phyloP scores from a whole-genome alignment of 2,329 filamentous ascomycete genomes.

The Penicillium sp. region DNA sequence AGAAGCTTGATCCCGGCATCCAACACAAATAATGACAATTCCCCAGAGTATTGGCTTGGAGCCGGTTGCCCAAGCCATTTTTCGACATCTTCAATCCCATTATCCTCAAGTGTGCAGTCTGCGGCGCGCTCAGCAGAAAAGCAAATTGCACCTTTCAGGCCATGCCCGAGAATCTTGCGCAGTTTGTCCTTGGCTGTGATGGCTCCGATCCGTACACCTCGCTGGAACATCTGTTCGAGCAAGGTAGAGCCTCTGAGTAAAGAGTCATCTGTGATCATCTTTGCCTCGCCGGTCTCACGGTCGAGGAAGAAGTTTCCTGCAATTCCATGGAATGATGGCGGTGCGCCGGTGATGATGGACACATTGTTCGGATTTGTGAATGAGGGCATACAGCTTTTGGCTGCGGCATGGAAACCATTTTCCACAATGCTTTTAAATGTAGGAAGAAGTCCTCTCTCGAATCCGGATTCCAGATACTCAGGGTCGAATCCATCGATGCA shows the following conservation, averaged over 20 bases:
- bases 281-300: constrained; percentile 38
- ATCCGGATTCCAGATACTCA: constrained; percentile 39
- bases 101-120: constrained; percentile 31
- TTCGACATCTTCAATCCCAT: constrained; percentile 39
- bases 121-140: constrained; percentile 41
- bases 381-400: constrained; percentile 44
- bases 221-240: constrained; percentile 40
- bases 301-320: constrained; percentile 49
- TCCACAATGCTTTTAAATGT: constrained; percentile 33
- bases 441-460: constrained; percentile 37
- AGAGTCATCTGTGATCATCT: constrained; percentile 45
- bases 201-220: constrained; percentile 44
- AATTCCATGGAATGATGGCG: constrained; percentile 43
- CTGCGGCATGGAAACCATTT: constrained; percentile 41
- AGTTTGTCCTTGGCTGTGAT: constrained; percentile 50
- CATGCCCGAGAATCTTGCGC: constrained; percentile 42
- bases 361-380: constrained; percentile 50
- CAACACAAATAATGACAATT: constrained; percentile 47
- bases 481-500: constrained; percentile 49
- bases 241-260: constrained; percentile 45
- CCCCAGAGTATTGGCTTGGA: constrained; percentile 45
- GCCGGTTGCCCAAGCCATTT: constrained; percentile 38
- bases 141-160: constrained; percentile 37
- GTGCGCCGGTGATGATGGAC: constrained; percentile 47
- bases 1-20: constrained; percentile 47